A percentile compares a stretch with the other conserved stretches of the same genome.
Conservation (phyloP, 257 asterid species). For the Salvia splendens region DNA sequence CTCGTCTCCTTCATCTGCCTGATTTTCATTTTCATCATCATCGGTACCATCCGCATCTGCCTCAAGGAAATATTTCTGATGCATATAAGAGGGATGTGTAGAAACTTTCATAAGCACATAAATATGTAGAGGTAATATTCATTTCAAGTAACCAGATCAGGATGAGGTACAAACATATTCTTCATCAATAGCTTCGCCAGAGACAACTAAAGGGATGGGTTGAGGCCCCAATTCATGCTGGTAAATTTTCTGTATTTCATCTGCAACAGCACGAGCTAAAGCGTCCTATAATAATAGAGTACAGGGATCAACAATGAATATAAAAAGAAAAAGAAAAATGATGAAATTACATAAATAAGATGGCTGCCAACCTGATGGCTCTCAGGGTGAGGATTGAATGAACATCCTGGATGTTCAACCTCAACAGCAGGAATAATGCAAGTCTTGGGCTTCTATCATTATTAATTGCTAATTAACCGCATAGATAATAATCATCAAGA, state of each 20-base stretch:
- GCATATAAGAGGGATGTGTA: constrained; percentile 10
- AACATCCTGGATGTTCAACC: constrained; percentile 90
- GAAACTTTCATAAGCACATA: constrained; percentile 19
- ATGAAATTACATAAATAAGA: constrained; percentile 20
- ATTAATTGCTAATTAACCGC: constrained; percentile 24
- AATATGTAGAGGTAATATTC: constrained; percentile 15
- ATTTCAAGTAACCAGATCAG: constrained; percentile 24
- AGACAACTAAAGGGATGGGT: constrained; percentile 75
- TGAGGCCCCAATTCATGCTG: constrained; percentile 76
- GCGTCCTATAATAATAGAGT: constrained; percentile 63
- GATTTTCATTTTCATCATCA: constrained; percentile 53
- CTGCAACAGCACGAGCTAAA: constrained; percentile 91
- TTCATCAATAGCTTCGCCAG: constrained; percentile 73
- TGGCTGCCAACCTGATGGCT: constrained; percentile 70
- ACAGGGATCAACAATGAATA: constrained; percentile 19
- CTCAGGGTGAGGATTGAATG: constrained; percentile 84
- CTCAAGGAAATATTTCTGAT: constrained; percentile 82
- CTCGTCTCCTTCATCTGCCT: constrained; percentile 43
- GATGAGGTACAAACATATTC: constrained; percentile 57
- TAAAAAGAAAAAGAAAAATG: constrained; percentile 9
- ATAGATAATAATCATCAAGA: neutral
- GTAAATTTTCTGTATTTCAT: constrained; percentile 91
- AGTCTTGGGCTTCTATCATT: constrained; percentile 65
- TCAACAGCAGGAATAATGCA: constrained; percentile 89
- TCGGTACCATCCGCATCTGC: constrained; percentile 78